Evolutionary conservation across 805 yeast species (phyloP).

Genomic region (Kodamaea nitidulidarum): DNA sequence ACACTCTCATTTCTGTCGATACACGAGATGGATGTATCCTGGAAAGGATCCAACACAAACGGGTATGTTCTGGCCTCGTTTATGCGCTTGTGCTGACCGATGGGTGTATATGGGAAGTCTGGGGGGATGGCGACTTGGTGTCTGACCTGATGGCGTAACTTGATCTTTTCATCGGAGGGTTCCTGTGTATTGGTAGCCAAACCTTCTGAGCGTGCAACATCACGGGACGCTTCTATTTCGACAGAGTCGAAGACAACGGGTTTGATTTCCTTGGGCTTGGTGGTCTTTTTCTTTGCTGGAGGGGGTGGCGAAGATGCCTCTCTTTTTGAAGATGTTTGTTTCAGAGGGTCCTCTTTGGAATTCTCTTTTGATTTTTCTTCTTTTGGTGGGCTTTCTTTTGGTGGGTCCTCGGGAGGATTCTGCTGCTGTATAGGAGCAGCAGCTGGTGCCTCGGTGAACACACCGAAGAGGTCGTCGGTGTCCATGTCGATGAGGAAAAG

Average conservation of each 20-base stretch:
- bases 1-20: conserved; percentile 94
- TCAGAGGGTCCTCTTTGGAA: conserved; percentile 3
- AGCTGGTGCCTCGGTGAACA: conserved; percentile 54
- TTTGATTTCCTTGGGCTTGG: conserved; percentile 37
- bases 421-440: conserved; percentile 22
- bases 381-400: conserved; percentile 15
- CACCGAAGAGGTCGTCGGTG: conserved; percentile 58
- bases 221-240: conserved; percentile 86
- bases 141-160: conserved; percentile 87
- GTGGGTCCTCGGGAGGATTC: conserved; percentile 9
- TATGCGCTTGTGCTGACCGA: conserved; percentile 75
- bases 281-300: conserved; percentile 11
- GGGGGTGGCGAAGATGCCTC: background rate
- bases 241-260: conserved; percentile 84
- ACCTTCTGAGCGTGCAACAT: conserved; percentile 80
- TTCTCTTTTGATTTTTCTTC: conserved; percentile 10
- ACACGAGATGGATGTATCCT: conserved; percentile 93
- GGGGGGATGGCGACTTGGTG: conserved; percentile 98
- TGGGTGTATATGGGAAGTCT: conserved; percentile 80
- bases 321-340: conserved; percentile 15
- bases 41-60: conserved; percentile 92
- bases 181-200: conserved; percentile 29
- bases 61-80: conserved; percentile 88
- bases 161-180: conserved; percentile 45
- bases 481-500: conserved; percentile 21